These are phyloP conservation scores for Talaromyces sp. DNA, from an alignment of 2,329 filamentous ascomycete genomes.

Conservation along the genomic window DNA sequence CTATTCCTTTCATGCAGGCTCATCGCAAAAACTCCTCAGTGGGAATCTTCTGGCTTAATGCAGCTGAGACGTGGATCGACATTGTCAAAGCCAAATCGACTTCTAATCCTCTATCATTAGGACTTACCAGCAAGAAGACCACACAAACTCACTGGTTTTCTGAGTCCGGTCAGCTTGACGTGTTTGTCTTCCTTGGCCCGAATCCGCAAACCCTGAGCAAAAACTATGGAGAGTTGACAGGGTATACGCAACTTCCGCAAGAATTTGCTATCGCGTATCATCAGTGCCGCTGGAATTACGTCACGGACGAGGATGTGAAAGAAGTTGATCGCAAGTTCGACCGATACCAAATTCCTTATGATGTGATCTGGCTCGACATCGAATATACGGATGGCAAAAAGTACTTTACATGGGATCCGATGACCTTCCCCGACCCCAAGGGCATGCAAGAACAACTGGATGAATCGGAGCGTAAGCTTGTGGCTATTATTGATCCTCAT, in stretches of 20 bases:
- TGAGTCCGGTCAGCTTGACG: slow-evolving; percentile 80
- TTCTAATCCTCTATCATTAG: slow-evolving; percentile 73
- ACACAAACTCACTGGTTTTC: slow-evolving; percentile 97
- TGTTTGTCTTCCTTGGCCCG: slow-evolving; percentile 92
- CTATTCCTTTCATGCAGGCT: slow-evolving; percentile 96
- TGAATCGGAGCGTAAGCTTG: slow-evolving; percentile 79
- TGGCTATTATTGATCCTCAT: slow-evolving; percentile 93
- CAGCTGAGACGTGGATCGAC: slow-evolving; percentile 95
- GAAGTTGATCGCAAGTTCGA: slow-evolving; percentile 97
- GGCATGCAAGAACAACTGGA: slow-evolving; percentile 87
- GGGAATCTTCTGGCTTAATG: slow-evolving; percentile 96
- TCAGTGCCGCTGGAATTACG: slow-evolving; percentile 98
- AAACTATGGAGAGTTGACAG: slow-evolving; percentile 83
- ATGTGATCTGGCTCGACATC: slow-evolving; percentile 98
- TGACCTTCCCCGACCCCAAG: slow-evolving; percentile 81
- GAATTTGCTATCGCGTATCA: slow-evolving; percentile 92
- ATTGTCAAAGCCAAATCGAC: slow-evolving; percentile 74
- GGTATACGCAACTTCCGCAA: slow-evolving; percentile 84
- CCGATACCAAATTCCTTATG: slow-evolving; percentile 91
- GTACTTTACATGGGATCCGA: slow-evolving; percentile 94
- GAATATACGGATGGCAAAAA: slow-evolving; percentile 97
- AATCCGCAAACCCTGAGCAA: slow-evolving; percentile 77
- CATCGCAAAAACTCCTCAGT: slow-evolving; percentile 91
- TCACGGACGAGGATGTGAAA: slow-evolving; percentile 93
- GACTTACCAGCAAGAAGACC: slow-evolving; percentile 63